Evolutionary conservation across 345 rosid species (phyloP), one percentile per base, ranked within the genome.

Genomic region (Clausena lansium): DNA sequence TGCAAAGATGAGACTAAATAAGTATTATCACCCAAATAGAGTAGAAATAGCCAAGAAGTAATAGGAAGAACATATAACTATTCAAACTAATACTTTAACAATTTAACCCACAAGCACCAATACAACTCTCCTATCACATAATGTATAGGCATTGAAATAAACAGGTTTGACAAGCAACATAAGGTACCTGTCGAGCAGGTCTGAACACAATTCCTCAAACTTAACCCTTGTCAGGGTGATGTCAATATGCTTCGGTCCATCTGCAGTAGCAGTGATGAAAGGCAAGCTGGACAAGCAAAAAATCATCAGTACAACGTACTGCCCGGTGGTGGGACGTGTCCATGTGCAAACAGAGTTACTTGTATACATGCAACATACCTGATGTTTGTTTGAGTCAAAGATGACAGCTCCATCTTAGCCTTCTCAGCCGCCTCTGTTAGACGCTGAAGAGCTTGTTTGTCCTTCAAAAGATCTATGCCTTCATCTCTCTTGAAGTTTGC

Each of bases 191-290:
- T 95, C 99, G 11, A 95, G 94, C 59, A 95, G 86, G 80, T 93
- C 94, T 1, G 97, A 92, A 69, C 98, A 95, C 81, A 95, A 66
- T 75, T 95, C 99, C 84, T 95, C 99, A 30, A 95, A 93, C 84
- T 95, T 95, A 69, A 82, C 98, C 77, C 99, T 91, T 9, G 98
- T 95, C 75, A 95, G 85, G 35, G 98, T 93, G 41, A 93, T 89
- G 78, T 95, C 99, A 62, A 95, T 95, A 88, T 95, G 99, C 78
- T 95, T 95, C 22, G 98, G 99, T 22, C 99, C 99, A 87, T 96
- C 99, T 19, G 98, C 93, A 27, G 98, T 96, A 61, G 98, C 99
- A 25, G 99, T 94, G 75, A 96, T 94, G 90, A 96, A 96, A 47
- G 99, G 99, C 91, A 96, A 88, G 77, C 99, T 95, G 89, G 22